Evolutionary conservation across 2,329 filamentous ascomycete species (phyloP).

Genomic region (Penicillium fuscoglaucum): DNA sequence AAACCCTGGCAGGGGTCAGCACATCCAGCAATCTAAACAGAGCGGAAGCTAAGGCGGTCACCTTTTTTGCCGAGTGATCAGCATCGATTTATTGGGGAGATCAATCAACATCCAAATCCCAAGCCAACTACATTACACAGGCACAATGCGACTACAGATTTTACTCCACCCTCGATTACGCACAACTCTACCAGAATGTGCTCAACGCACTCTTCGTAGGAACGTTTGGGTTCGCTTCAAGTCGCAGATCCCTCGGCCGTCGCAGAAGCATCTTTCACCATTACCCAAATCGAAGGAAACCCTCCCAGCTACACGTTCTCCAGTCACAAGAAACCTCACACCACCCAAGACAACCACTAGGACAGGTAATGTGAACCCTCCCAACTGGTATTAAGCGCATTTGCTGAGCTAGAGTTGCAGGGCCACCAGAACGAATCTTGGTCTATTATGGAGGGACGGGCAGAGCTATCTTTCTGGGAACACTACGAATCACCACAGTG

Average conservation of each 20-base stretch:
- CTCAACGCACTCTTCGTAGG: conserved; percentile 29
- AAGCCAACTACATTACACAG: conserved; percentile 5
- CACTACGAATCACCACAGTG: conserved; percentile 69
- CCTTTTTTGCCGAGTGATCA: conserved; percentile 2
- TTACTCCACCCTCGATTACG: conserved; percentile 35
- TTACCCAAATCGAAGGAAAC: conserved; percentile 24
- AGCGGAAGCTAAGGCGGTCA: conserved; percentile 10
- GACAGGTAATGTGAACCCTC: conserved; percentile 26
- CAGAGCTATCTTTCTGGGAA: conserved; percentile 66
- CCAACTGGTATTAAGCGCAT: neutral
- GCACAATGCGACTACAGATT: conserved; percentile 29
- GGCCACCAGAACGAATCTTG: conserved; percentile 53
- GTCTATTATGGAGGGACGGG: conserved; percentile 74
- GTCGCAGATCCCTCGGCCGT: conserved; percentile 27
- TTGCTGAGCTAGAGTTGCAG: conserved; percentile 26
- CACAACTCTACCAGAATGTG: conserved; percentile 25
- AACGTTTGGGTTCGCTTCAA: conserved; percentile 32
- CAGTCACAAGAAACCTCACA: conserved; percentile 10
- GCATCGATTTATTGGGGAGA: conserved; percentile 4
- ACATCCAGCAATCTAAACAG: neutral
- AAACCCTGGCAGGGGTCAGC: neutral
- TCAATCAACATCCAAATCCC: conserved; percentile 10
- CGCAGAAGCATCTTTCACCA: conserved; percentile 24
- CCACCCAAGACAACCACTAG: conserved; percentile 28
- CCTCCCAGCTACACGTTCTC: conserved; percentile 16